These are phyloP conservation scores for Tricholoma flavovirens DNA, from an alignment of 768 basidiomycete genomes.

Conservation along the genomic window DNA sequence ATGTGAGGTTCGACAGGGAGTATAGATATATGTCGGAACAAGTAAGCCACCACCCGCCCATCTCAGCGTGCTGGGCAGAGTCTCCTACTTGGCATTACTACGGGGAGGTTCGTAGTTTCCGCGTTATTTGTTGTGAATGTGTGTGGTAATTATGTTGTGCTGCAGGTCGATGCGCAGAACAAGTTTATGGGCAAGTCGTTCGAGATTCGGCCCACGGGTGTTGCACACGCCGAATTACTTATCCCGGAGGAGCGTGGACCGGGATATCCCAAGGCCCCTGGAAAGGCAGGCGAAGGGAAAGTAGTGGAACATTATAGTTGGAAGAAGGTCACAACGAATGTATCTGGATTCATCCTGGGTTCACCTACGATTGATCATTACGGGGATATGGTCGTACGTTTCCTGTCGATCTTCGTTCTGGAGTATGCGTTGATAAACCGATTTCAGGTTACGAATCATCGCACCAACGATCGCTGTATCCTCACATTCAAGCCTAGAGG, in stretches of 20 bases:
- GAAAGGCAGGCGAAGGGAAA: constrained; percentile 37
- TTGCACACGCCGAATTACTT: constrained; percentile 82
- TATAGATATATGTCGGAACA: constrained; percentile 95
- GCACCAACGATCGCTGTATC: constrained; percentile 80
- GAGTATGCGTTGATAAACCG: background rate
- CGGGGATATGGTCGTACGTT: constrained; percentile 86
- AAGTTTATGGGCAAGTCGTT: constrained; percentile 96
- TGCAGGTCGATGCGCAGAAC: constrained; percentile 90
- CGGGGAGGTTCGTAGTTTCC: constrained; percentile 54
- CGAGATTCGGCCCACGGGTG: constrained; percentile 93
- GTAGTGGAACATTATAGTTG: constrained; percentile 90
- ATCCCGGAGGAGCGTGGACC: constrained; percentile 64
- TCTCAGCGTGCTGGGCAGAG: constrained; percentile 94
- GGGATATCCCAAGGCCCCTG: constrained; percentile 54
- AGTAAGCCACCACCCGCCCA: constrained; percentile 96
- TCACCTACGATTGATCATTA: constrained; percentile 87
- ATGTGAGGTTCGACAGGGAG: constrained; percentile 78
- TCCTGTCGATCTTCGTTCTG: background rate
- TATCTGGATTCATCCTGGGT: constrained; percentile 92
- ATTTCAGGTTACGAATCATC: constrained; percentile 76
- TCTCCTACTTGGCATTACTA: constrained; percentile 86
- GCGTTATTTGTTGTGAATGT: background rate
- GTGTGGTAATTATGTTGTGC: background rate
- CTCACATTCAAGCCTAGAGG: constrained; percentile 95
- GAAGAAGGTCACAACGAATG: constrained; percentile 90